Conservation (phyloP, 768 basidiomycete genomes). For the Rossbeevera mucosa region DNA sequence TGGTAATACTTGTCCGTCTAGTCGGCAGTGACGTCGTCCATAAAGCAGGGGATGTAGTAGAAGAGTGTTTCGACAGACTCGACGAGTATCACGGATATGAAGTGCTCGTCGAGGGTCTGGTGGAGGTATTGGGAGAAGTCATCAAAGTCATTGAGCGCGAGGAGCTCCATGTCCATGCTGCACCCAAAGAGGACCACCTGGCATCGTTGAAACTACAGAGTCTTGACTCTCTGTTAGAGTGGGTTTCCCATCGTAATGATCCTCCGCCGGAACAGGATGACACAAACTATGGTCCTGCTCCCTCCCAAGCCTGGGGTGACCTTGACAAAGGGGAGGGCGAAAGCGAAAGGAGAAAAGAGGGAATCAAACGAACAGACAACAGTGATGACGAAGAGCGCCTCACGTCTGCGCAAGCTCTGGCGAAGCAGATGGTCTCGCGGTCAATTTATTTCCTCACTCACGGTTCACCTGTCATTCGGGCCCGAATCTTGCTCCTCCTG, state of each 20-base stretch:
- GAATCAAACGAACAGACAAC: conserved; percentile 10
- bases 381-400: conserved; percentile 44
- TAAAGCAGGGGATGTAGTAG: conserved; percentile 89
- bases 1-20: conserved; percentile 78
- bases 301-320: conserved; percentile 54
- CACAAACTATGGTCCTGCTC: conserved; percentile 56
- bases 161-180: conserved; percentile 29
- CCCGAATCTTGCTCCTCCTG: conserved; percentile 74
- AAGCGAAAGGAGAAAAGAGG: conserved; percentile 15
- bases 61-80: conserved; percentile 94
- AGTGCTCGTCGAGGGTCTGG: conserved; percentile 75
- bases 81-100: conserved; percentile 96
- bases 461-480: conserved; percentile 77
- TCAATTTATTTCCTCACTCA: conserved; percentile 92
- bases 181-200: conserved; percentile 17
- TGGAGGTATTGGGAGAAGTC: conserved; percentile 84
- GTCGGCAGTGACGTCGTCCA: conserved; percentile 86
- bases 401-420: conserved; percentile 70
- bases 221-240: conserved; percentile 55
- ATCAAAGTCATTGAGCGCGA: conserved; percentile 70
- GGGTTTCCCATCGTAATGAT: conserved; percentile 52
- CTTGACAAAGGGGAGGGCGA: conserved; percentile 24
- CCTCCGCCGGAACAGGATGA: conserved; percentile 35
- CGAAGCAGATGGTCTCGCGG: conserved; percentile 80
- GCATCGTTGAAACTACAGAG: conserved; percentile 27